Conservation (phyloP, 805 yeast genomes). For the Lipomyces spencermartinsiae region DNA sequence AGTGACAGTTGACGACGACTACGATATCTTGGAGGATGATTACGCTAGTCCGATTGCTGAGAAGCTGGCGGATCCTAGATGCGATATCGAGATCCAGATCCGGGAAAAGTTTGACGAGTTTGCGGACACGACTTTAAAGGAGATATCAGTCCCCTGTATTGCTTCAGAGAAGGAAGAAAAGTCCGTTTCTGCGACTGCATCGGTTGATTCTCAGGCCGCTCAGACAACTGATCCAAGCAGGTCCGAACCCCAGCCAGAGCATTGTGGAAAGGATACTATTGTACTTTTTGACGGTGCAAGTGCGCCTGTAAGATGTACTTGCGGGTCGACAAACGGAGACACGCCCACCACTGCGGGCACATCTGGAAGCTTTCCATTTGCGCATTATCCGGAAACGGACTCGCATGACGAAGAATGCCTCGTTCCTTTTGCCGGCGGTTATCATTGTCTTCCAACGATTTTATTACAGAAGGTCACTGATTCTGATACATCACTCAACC, state of each 20-base stretch:
- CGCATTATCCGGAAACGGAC: neutral
- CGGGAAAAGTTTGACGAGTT: neutral
- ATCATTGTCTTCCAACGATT: conserved; percentile 7
- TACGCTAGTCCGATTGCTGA: neutral
- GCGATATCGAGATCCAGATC: neutral
- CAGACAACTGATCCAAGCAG: neutral
- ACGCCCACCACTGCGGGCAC: conserved; percentile 8
- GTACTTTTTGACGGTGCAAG: conserved; percentile 4
- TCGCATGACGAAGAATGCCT: neutral
- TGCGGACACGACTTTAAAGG: neutral
- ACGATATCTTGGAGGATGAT: neutral
- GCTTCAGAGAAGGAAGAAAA: neutral
- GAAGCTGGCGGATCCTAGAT: neutral
- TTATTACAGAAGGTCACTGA: neutral
- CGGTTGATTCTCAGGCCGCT: neutral
- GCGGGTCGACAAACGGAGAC: neutral
- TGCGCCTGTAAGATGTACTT: neutral
- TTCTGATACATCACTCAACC: neutral
- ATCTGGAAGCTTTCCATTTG: conserved; percentile 4
- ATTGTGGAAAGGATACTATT: neutral
- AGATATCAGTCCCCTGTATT: neutral
- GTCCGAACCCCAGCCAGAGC: neutral
- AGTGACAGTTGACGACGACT: conserved; percentile 6
- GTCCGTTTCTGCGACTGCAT: neutral
- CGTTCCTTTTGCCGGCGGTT: neutral